Percentiles rank a stretch among this genome's conserved stretches.
Conservation (phyloP, 2,329 filamentous ascomycete genomes). For the Diplodia sapinea region DNA sequence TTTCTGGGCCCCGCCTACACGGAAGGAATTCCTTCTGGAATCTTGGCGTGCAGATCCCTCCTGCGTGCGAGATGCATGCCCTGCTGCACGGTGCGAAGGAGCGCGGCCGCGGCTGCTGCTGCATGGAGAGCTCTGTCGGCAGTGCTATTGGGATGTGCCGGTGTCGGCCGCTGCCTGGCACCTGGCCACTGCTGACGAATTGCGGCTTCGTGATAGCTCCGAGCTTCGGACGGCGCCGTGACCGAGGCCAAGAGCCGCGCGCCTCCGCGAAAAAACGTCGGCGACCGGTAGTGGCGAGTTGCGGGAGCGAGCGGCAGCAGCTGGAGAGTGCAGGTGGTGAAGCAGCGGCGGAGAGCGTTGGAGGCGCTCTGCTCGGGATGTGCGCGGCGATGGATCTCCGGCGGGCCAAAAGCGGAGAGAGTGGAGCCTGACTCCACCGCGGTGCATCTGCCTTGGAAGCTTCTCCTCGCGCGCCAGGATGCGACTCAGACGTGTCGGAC, state of each 20-base stretch:
- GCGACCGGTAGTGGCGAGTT: not conserved
- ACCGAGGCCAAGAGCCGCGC: not conserved
- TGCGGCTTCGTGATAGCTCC: not conserved
- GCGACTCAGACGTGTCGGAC: not conserved
- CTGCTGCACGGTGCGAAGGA: not conserved
- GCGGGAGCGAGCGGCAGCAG: not conserved
- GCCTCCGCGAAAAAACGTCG: not conserved
- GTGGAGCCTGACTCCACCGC: constrained; percentile 25
- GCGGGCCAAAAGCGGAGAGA: constrained; percentile 22
- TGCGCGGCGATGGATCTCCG: constrained; percentile 25
- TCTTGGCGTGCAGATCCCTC: constrained; percentile 28
- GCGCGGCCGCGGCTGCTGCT: too few species aligned
- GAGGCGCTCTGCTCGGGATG: constrained; percentile 16
- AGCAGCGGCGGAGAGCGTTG: constrained; percentile 6
- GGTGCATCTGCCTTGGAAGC: constrained; percentile 22
- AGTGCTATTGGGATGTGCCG: constrained; percentile 11
- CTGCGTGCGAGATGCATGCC: constrained; percentile 20
- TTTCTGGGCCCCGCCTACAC: constrained; percentile 21
- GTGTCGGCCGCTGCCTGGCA: constrained; percentile 2
- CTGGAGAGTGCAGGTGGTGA: too few species aligned
- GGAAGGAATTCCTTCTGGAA: constrained; percentile 30
- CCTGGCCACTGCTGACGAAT: constrained; percentile 21
- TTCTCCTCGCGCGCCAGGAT: not conserved
- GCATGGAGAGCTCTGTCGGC: not conserved
- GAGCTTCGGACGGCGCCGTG: constrained; percentile 2